A percentile compares a stretch with the other conserved stretches of the same genome.
Evolutionary conservation across 169 alveolate species (phyloP).

Genomic region (Pseudocohnilembus persalinus): DNA sequence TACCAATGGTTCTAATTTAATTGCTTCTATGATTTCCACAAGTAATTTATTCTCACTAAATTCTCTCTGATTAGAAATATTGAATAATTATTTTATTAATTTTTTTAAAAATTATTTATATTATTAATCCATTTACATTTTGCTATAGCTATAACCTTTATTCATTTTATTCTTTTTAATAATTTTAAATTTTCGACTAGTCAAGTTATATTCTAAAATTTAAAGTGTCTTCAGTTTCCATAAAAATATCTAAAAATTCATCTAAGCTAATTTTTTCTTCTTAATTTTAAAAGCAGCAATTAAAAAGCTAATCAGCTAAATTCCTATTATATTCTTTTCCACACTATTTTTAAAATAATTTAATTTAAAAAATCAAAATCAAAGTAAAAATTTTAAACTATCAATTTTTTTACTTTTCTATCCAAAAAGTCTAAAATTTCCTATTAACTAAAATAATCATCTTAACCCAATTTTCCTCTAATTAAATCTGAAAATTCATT

Average conservation of each 20-base stretch:
- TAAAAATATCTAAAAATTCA: not conserved
- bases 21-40: not conserved
- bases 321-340: conserved; percentile 18
- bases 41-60: not conserved
- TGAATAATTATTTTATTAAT: conserved; percentile 1
- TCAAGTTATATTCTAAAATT: conserved; percentile 11
- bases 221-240: conserved; percentile 17
- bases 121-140: not conserved
- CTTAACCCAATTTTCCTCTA: not conserved
- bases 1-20: conserved; percentile 3
- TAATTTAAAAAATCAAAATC: too few species aligned
- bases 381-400: not conserved
- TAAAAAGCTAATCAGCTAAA: conserved; percentile 9
- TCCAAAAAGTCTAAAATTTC: conserved; percentile 21
- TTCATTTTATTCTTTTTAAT: not conserved
- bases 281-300: not conserved
- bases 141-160: not conserved
- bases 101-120: not conserved
- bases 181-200: conserved; percentile 10
- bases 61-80: not conserved
- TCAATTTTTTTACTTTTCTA: conserved; percentile 1
- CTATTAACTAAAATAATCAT: conserved; percentile 1
- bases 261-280: not conserved
- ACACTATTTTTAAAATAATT: not conserved
- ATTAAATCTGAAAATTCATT: not conserved